Conservation (phyloP, 345 rosid species). For the Syzygium grande region DNA sequence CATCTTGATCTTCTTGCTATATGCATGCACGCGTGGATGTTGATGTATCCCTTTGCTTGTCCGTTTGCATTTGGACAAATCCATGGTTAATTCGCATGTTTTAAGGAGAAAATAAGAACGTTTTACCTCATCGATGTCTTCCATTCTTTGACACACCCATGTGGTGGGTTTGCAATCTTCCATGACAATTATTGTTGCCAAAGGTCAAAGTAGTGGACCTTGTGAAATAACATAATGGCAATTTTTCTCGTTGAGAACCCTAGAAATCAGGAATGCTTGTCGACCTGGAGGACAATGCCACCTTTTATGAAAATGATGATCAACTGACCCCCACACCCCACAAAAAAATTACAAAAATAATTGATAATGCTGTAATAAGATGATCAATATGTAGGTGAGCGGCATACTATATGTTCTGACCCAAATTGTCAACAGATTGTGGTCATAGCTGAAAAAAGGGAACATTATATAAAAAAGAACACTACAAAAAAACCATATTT, state of each 20-base stretch:
- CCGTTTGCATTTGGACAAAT: neutral
- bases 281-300: constrained; percentile 7
- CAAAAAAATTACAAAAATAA: neutral
- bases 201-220: constrained; percentile 29
- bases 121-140: neutral
- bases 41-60: neutral
- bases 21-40: neutral
- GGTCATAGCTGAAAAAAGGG: neutral
- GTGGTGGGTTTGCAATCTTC: neutral
- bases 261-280: constrained; percentile 8
- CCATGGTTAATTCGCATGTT: neutral
- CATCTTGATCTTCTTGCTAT: neutral
- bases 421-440: neutral
- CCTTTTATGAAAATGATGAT: neutral
- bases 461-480: too few species aligned
- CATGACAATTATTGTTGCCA: neutral
- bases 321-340: neutral
- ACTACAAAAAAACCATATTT: too few species aligned
- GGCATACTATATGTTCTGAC: neutral
- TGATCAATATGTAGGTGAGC: neutral
- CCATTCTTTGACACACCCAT: neutral
- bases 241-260: neutral
- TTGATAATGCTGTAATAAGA: neutral
- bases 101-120: neutral
- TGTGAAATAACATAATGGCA: neutral